phyloP scores from a whole-genome alignment of 257 asterid species.

The Rhazya stricta region DNA sequence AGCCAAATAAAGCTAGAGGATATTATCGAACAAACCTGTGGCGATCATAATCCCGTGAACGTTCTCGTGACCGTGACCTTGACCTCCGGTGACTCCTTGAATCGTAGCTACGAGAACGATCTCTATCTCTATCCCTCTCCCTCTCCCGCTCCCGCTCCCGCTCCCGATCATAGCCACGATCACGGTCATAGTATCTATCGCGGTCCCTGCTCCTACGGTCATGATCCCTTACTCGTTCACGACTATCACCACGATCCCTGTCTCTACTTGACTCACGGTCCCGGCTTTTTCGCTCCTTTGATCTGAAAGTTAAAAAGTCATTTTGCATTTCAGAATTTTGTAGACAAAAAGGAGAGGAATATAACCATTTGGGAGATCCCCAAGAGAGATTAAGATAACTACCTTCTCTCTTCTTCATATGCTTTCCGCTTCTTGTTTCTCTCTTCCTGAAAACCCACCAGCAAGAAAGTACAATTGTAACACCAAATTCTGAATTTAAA shows the following conservation, averaged over 20 bases:
- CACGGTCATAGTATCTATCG: conserved; percentile 45
- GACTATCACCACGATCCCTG: conserved; percentile 57
- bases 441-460: conserved; percentile 63
- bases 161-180: conserved; percentile 12
- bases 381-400: neutral
- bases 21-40: conserved; percentile 45
- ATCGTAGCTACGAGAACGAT: conserved; percentile 61
- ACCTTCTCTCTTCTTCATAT: conserved; percentile 81
- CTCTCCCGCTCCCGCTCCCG: conserved; percentile 53
- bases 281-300: conserved; percentile 59
- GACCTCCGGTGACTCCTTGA: conserved; percentile 78
- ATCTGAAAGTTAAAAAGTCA: conserved; percentile 36
- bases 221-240: conserved; percentile 58
- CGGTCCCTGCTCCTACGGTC: conserved; percentile 28
- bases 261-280: conserved; percentile 73
- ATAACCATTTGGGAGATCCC: neutral
- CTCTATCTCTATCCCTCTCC: conserved; percentile 67
- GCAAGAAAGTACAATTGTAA: conserved; percentile 22
- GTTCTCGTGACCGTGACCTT: conserved; percentile 81
- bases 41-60: conserved; percentile 86
- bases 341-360: neutral
- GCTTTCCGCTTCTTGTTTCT: conserved; percentile 71
- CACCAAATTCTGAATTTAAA: conserved; percentile 9
- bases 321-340: neutral
- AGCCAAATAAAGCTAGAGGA: neutral